phyloP scores from a whole-genome alignment of 2,329 filamentous ascomycete genomes.

The Blastomyces emzantsi region DNA sequence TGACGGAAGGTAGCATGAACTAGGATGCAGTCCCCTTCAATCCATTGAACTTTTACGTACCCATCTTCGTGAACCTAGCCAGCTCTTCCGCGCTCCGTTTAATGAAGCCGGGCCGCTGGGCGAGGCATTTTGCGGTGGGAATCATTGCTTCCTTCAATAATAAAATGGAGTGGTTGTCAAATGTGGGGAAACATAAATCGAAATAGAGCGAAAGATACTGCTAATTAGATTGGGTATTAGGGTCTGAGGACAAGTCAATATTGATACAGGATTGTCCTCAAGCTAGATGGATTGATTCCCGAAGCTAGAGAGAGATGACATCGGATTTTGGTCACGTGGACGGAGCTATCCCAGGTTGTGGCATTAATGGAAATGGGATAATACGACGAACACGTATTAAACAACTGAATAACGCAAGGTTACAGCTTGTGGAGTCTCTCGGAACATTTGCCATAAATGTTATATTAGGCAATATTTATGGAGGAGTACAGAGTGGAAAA shows the following conservation, averaged over 20 bases:
- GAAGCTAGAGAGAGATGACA: neutral
- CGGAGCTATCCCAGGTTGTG: neutral
- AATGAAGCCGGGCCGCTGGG: conserved; percentile 44
- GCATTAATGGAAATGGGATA: neutral
- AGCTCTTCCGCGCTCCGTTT: conserved; percentile 52
- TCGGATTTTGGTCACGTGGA: neutral
- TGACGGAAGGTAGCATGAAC: neutral
- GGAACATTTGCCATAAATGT: too few relatives aligned
- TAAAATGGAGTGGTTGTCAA: neutral
- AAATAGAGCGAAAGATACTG: too few relatives aligned
- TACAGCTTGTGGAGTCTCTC: too few relatives aligned
- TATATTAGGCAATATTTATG: too few relatives aligned
- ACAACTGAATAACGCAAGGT: too few relatives aligned
- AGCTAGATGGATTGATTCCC: neutral
- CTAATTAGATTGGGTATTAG: neutral
- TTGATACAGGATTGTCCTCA: neutral
- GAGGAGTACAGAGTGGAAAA: neutral
- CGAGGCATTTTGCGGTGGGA: conserved; percentile 32
- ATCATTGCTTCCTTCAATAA: conserved; percentile 23
- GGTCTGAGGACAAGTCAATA: neutral
- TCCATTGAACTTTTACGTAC: conserved; percentile 28
- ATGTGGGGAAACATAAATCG: neutral
- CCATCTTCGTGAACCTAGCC: conserved; percentile 46
- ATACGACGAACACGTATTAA: too few relatives aligned
- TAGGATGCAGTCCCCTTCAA: neutral